phyloP scores from a whole-genome alignment of 768 basidiomycete species.

The Kwoniella mangroviensis region DNA sequence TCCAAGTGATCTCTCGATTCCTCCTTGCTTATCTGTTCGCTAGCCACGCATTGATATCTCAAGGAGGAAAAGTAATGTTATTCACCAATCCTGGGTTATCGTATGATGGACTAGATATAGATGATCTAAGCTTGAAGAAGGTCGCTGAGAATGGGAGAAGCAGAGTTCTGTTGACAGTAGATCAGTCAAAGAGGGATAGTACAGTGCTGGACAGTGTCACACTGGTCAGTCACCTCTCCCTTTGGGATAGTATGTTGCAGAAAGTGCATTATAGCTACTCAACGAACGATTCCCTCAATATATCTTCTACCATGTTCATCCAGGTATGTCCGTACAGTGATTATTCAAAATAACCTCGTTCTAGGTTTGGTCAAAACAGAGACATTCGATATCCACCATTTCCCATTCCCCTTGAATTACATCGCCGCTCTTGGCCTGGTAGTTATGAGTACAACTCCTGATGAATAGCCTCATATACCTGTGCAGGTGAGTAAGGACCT shows the following conservation, averaged over 20 bases:
- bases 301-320: conserved; percentile 20
- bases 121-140: conserved; percentile 33
- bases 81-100: conserved; percentile 27
- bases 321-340: conserved; percentile 16
- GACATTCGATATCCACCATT: conserved; percentile 1
- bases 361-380: conserved; percentile 25
- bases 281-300: conserved; percentile 31
- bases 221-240: conserved; percentile 4
- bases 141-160: conserved; percentile 1
- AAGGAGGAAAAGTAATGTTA: conserved; percentile 26
- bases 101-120: conserved; percentile 16
- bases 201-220: conserved; percentile 28
- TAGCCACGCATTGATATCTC: not conserved
- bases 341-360: not conserved
- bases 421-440: conserved; percentile 12
- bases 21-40: conserved; percentile 24
- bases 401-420: conserved; percentile 29
- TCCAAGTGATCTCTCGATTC: conserved; percentile 40
- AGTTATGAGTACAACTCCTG: conserved; percentile 9
- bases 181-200: conserved; percentile 33
- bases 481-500: conserved; percentile 25
- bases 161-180: conserved; percentile 15
- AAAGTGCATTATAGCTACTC: conserved; percentile 13
- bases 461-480: conserved; percentile 17
- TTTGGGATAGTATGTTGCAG: too few relatives aligned